Evolutionary conservation across 768 basidiomycete species (phyloP).

Genomic region (Tephrocybe sp.): DNA sequence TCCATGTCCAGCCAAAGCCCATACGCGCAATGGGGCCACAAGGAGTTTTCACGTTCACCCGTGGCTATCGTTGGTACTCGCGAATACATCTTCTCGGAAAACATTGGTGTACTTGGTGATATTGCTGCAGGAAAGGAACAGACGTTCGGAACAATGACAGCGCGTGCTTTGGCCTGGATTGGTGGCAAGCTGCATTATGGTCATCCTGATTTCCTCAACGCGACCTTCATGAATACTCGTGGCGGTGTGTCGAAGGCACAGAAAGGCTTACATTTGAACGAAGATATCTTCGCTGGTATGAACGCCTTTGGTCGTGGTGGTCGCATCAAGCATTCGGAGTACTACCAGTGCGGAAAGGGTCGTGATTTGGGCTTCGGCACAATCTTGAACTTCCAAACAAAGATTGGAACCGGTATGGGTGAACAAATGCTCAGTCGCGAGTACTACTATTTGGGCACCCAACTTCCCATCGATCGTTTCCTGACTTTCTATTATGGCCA

Average conservation of each 20-base stretch:
- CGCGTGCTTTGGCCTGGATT: slow-evolving; percentile 92
- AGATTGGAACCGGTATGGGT: slow-evolving; percentile 99
- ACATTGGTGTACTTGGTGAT: slow-evolving; percentile 98
- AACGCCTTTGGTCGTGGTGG: slow-evolving; percentile 97
- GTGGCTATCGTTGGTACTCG: slow-evolving; percentile 98
- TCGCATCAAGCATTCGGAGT: slow-evolving; percentile 98
- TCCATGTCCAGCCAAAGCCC: slow-evolving; percentile 88
- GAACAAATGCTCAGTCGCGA: slow-evolving; percentile 99
- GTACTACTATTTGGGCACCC: slow-evolving; percentile 98
- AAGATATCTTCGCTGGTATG: slow-evolving; percentile 99
- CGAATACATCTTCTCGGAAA: slow-evolving; percentile 99
- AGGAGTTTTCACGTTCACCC: slow-evolving; percentile 85
- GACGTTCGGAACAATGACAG: slow-evolving; percentile 98
- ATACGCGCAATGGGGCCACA: slow-evolving; percentile 93
- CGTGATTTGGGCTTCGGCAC: slow-evolving; percentile 99
- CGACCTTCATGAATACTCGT: slow-evolving; percentile 96
- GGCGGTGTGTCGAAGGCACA: slow-evolving; percentile 99
- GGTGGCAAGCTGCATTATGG: slow-evolving; percentile 99
- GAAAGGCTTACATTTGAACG: slow-evolving; percentile 96
- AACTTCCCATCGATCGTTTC: slow-evolving; percentile 97
- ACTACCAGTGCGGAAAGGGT: slow-evolving; percentile 99
- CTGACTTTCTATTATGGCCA: slow-evolving; percentile 99
- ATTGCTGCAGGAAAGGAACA: slow-evolving; percentile 99
- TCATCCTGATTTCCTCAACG: slow-evolving; percentile 98
- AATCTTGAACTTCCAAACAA: slow-evolving; percentile 99